Percentiles rank a stretch among this genome's conserved stretches.
Evolutionary conservation across 1,284 basidiomycete genomes (phyloP).

Genomic region (Phylloboletellus chloephorus): DNA sequence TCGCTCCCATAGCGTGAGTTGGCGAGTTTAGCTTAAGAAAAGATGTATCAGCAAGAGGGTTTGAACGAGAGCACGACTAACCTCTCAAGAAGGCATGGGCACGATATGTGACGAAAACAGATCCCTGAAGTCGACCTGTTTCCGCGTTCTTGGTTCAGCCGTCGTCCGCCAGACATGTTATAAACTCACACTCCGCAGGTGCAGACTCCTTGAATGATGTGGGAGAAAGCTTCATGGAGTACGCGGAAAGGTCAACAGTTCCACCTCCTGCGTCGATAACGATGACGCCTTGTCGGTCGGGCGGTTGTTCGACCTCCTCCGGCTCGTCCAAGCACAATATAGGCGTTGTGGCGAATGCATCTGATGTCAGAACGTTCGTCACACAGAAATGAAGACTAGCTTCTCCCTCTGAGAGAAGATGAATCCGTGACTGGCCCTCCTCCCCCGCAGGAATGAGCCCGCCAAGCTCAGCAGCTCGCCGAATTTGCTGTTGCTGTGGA

Average conservation of each 20-base stretch:
- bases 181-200: conserved; percentile 34
- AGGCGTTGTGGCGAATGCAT: conserved; percentile 25
- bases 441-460: conserved; percentile 25
- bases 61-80: conserved; percentile 23
- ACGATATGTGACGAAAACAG: conserved; percentile 37
- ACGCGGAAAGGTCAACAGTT: conserved; percentile 48
- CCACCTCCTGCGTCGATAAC: conserved; percentile 55
- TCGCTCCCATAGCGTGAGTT: conserved; percentile 25
- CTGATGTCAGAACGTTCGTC: conserved; percentile 31
- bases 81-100: conserved; percentile 36
- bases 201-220: conserved; percentile 33
- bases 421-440: conserved; percentile 32
- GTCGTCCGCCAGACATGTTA: accelerated
- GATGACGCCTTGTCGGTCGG: conserved; percentile 34
- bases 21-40: conserved; percentile 27
- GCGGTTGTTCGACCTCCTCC: conserved; percentile 6
- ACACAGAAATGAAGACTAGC: conserved; percentile 45
- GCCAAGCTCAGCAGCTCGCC: conserved; percentile 32
- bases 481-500: conserved; percentile 34
- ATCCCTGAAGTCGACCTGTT: conserved; percentile 30
- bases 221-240: conserved; percentile 26
- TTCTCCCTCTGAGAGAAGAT: conserved; percentile 47
- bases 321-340: conserved; percentile 13
- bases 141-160: background rate
- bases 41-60: conserved; percentile 19